These are phyloP conservation scores for Ballota nigra DNA, from an alignment of 257 asterid species.

Conservation along the genomic window DNA sequence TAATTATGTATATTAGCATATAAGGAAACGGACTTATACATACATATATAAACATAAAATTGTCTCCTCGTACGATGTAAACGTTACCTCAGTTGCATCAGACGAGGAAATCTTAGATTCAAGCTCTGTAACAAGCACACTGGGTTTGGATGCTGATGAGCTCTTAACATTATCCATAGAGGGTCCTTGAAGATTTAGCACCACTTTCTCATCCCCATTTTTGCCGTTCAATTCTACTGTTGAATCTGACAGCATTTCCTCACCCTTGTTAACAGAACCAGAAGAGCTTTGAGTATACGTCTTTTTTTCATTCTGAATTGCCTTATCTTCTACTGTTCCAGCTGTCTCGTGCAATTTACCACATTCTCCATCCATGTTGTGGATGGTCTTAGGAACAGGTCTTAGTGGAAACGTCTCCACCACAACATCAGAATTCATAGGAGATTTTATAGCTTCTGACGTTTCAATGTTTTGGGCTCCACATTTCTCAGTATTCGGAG, in stretches of 20 bases:
- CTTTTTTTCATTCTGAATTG: constrained; percentile 24
- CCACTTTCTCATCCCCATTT: too few relatives aligned
- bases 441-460: constrained; percentile 23
- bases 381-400: constrained; percentile 41
- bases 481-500: constrained; percentile 10
- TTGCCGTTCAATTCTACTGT: too few relatives aligned
- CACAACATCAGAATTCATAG: constrained; percentile 26
- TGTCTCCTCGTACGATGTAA: background rate
- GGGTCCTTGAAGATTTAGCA: background rate
- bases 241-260: too few relatives aligned
- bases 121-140: constrained; percentile 21
- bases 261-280: constrained; percentile 15
- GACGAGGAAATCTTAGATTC: constrained; percentile 29
- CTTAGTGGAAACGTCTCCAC: constrained; percentile 78
- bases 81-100: constrained; percentile 30
- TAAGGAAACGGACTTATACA: background rate
- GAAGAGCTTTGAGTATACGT: constrained; percentile 22
- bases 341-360: constrained; percentile 27
- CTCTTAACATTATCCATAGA: constrained; percentile 20
- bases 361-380: constrained; percentile 33
- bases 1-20: background rate
- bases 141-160: constrained; percentile 20
- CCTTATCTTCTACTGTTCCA: constrained; percentile 27
- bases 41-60: too few relatives aligned
- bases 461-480: constrained; percentile 29